A percentile compares a stretch with the other conserved stretches of the same genome.
Conservation (phyloP, 2,329 filamentous ascomycete genomes). For the Xylariaceae sp. region DNA sequence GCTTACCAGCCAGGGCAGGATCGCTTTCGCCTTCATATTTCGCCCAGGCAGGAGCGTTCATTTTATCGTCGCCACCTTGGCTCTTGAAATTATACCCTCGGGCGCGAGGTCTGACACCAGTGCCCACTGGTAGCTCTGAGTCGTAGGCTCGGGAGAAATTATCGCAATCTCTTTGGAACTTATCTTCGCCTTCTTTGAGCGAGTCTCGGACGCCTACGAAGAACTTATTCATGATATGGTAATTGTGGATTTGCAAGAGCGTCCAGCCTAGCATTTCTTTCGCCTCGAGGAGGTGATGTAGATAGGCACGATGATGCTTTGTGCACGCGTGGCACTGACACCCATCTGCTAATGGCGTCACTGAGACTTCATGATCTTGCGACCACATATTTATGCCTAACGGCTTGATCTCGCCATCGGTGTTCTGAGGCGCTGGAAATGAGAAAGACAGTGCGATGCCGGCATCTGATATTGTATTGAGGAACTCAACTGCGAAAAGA, state of each 20-base stretch:
- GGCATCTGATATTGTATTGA: conserved; percentile 71
- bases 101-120: conserved; percentile 72
- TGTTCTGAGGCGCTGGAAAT: conserved; percentile 53
- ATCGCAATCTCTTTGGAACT: conserved; percentile 53
- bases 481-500: conserved; percentile 71
- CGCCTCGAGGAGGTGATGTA: conserved; percentile 81
- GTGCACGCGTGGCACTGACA: conserved; percentile 83
- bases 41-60: conserved; percentile 65
- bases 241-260: conserved; percentile 88
- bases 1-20: conserved; percentile 42
- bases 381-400: conserved; percentile 80
- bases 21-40: conserved; percentile 40
- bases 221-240: conserved; percentile 67
- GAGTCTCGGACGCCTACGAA: conserved; percentile 66
- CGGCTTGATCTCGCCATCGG: conserved; percentile 33
- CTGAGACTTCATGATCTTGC: conserved; percentile 54
- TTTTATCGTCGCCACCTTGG: conserved; percentile 60
- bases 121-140: conserved; percentile 65
- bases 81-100: conserved; percentile 81
- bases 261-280: conserved; percentile 98
- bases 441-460: conserved; percentile 79
- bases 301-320: conserved; percentile 78
- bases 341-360: conserved; percentile 55
- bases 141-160: conserved; percentile 58
- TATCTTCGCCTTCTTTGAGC: conserved; percentile 54